Evolutionary conservation across 345 rosid species (phyloP).

Genomic region (Euclidium syriacum): DNA sequence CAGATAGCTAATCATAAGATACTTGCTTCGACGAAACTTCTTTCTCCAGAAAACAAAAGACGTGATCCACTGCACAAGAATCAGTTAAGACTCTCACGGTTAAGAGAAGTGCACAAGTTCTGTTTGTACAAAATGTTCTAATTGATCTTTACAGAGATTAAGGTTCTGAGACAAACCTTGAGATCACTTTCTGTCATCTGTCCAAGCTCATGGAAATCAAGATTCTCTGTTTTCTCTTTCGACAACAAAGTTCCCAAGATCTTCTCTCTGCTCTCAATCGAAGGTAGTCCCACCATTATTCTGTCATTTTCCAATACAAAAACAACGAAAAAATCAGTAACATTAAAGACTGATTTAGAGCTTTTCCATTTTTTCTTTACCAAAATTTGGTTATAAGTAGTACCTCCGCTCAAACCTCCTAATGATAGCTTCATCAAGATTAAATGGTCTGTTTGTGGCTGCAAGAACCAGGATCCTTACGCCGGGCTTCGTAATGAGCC

Average conservation of each 20-base stretch:
- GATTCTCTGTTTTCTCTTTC: conserved; percentile 56
- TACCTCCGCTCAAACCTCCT: conserved; percentile 88
- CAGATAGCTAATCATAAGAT: neutral
- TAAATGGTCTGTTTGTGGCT: conserved; percentile 87
- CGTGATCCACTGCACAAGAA: conserved; percentile 56
- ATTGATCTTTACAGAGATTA: neutral
- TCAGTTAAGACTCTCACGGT: too few relatives aligned
- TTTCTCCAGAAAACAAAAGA: conserved; percentile 76
- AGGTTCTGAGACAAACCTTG: conserved; percentile 58
- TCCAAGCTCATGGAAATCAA: conserved; percentile 73
- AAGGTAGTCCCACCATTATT: conserved; percentile 79
- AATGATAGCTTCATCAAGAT: conserved; percentile 87
- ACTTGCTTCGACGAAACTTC: conserved; percentile 79
- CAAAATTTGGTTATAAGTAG: neutral
- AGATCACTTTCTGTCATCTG: conserved; percentile 78
- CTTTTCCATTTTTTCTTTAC: neutral
- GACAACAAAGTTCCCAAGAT: conserved; percentile 66
- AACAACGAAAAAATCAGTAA: conserved; percentile 8
- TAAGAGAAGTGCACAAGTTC: conserved; percentile 75
- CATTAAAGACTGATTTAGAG: too few relatives aligned
- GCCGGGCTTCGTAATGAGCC: conserved; percentile 59
- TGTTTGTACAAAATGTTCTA: conserved; percentile 30
- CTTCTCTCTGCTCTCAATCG: conserved; percentile 59
- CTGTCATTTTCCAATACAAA: conserved; percentile 36
- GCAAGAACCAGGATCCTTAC: conserved; percentile 80